Conservation (phyloP, 2,329 filamentous ascomycete genomes). For the Davidsoniella eucalypti region DNA sequence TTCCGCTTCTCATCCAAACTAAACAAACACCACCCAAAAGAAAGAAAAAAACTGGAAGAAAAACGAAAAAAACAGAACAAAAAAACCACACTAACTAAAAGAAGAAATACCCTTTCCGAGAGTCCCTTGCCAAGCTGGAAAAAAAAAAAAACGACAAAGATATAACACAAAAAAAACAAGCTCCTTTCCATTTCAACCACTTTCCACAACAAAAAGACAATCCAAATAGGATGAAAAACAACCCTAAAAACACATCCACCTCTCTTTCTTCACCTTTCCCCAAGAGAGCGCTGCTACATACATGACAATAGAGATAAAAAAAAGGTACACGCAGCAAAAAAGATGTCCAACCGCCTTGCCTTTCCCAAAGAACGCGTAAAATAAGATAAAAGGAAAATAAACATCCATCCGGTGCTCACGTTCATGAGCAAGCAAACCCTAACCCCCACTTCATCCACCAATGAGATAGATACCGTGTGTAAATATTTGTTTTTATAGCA, state of each 20-base stretch:
- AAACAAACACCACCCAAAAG: not conserved
- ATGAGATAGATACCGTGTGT: too few species aligned
- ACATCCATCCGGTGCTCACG: too few species aligned
- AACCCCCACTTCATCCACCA: too few species aligned
- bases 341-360: too few species aligned
- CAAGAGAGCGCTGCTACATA: not conserved
- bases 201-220: not conserved
- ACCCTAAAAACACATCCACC: not conserved
- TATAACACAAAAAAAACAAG: constrained; percentile 2
- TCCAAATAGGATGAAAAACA: not conserved
- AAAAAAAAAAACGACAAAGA: not conserved
- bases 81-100: not conserved
- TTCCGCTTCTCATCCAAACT: too few species aligned
- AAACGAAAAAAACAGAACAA: not conserved
- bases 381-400: constrained; percentile 1
- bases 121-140: too few species aligned
- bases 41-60: not conserved
- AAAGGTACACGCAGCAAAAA: not conserved
- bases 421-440: too few species aligned
- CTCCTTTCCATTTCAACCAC: too few species aligned
- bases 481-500: too few species aligned
- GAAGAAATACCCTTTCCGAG: too few species aligned
- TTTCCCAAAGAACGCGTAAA: too few species aligned
- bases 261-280: too few species aligned
- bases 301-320: not conserved